phyloP scores from a whole-genome alignment of 2,329 filamentous ascomycete species.

The Periconia sp. region DNA sequence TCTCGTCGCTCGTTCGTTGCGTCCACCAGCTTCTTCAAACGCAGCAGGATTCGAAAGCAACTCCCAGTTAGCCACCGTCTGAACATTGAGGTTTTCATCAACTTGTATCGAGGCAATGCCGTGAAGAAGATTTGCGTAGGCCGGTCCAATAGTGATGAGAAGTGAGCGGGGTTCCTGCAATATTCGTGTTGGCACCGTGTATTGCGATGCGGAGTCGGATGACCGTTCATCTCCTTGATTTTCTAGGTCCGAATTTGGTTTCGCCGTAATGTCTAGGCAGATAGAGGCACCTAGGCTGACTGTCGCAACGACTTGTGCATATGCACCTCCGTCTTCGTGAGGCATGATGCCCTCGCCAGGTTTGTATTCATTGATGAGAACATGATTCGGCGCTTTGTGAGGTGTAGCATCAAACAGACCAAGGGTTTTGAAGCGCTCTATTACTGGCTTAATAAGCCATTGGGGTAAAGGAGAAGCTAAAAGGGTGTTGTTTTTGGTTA shows the following conservation, averaged over 20 bases:
- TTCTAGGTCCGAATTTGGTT: conserved; percentile 50
- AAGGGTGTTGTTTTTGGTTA: conserved; percentile 71
- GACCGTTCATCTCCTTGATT: conserved; percentile 16
- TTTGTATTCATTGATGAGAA: conserved; percentile 89
- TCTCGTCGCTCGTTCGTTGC: conserved; percentile 61
- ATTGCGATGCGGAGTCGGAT: not conserved
- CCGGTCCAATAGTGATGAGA: conserved; percentile 67
- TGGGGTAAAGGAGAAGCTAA: conserved; percentile 71
- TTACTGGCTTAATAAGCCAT: conserved; percentile 73
- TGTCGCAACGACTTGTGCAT: conserved; percentile 85
- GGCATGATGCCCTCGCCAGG: conserved; percentile 94
- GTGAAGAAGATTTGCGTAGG: conserved; percentile 74
- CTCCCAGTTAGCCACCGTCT: conserved; percentile 69
- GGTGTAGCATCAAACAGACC: conserved; percentile 65
- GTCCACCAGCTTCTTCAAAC: conserved; percentile 50
- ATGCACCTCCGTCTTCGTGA: conserved; percentile 89
- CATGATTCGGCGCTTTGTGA: conserved; percentile 81
- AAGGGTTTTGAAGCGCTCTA: conserved; percentile 56
- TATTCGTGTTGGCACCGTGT: conserved; percentile 53
- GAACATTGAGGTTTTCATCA: conserved; percentile 65
- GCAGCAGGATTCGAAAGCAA: conserved; percentile 58
- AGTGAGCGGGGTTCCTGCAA: conserved; percentile 83
- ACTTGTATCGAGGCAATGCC: conserved; percentile 67
- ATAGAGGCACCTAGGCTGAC: conserved; percentile 79
- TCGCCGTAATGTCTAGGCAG: conserved; percentile 71